Conservation (phyloP, 1,284 basidiomycete species). For the Gymnopus androsaceus region DNA sequence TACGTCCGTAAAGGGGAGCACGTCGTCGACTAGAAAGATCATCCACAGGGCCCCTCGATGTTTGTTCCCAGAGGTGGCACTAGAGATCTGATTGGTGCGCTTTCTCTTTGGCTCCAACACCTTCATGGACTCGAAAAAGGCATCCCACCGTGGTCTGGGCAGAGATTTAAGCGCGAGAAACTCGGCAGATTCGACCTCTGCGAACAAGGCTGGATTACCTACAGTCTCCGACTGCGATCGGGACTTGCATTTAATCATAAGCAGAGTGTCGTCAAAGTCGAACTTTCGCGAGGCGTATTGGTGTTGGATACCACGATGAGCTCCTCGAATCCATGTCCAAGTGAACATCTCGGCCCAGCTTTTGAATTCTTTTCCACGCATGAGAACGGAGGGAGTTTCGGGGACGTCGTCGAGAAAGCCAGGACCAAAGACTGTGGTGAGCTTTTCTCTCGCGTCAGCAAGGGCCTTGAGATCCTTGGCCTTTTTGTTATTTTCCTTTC, state of each 20-base stretch:
- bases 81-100: neutral
- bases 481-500: neutral
- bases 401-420: neutral
- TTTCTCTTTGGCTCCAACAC: neutral
- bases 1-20: neutral
- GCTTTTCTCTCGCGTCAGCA: neutral
- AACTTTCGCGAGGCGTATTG: neutral
- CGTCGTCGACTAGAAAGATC: neutral
- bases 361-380: neutral
- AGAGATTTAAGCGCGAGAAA: neutral
- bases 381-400: neutral
- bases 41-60: neutral
- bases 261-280: neutral
- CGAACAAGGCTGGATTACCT: neutral
- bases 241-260: neutral
- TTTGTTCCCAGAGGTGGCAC: neutral
- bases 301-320: neutral
- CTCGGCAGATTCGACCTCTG: neutral
- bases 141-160: neutral
- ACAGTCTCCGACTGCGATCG: neutral
- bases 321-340: conserved; percentile 1
- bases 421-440: neutral
- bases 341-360: neutral
- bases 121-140: neutral
- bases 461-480: neutral